Evolutionary conservation across 106 monocot species (phyloP), one percentile per base, ranked within the genome.

Genomic region (Hemerocallis citrina): DNA sequence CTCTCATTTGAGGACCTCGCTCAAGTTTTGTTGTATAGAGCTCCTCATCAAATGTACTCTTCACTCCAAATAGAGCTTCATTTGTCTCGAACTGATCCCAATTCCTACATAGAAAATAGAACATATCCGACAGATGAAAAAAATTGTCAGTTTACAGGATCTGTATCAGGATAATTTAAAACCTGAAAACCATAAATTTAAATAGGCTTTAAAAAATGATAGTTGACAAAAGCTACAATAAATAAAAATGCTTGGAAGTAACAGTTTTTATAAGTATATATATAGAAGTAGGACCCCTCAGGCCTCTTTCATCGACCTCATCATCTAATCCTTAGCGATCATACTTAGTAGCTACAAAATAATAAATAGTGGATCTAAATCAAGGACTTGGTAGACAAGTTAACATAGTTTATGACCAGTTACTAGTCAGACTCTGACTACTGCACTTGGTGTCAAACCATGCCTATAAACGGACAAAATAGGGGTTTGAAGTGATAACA

Each of bases 21-120:
- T 84, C 87, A 72, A 98, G 84, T 67, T 91, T 98, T 57, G 96
- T 98, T 34, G 96, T 98, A 38, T 98, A 98, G 17, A 98, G 55
- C 64, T 98, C 96, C 74, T 98, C 96, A 68, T 98, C 50, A 62
- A 98, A 98, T 24, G 91, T 98, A 71, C 87, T 98, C 68, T 79
- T 91, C n/a, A 98, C 96, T 39, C 96, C 96, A 80, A 98, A 98
- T 52, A 98, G 62, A 31, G 74, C 43, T 57, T 76, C 76, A 70
- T 98, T 98, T 48, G 90, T 81, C 66, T 82, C 77, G 71, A 98
- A 98, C 67, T 98, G 96, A 72, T 98, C 79, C 96, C 96, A 98
- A n/a, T 63, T 95, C 69, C 94, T 95, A 61, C 16, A 56, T 32
- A 28, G 15, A 47, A 24, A 30, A 32, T 52, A 30, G 30, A 15